Base-by-base conservation (phyloP, 192 early-diverging fungal species). In the Rhizophagus prolifer region DNA sequence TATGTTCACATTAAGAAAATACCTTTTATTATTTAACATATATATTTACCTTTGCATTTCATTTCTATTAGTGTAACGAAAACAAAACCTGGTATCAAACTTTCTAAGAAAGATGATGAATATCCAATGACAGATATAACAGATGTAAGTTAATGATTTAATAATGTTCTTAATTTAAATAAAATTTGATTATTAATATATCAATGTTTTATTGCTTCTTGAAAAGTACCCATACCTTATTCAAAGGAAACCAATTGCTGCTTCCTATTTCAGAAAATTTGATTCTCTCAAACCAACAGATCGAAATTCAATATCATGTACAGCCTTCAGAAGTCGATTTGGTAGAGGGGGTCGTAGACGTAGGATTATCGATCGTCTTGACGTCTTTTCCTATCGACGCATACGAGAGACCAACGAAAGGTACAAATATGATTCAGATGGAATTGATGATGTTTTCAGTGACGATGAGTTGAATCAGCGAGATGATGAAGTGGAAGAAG, bases 261-360 rank as follows among this genome's bases (percentile, higher is more conserved):
- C 58, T 1, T 26, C 36, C 60, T 38, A 25, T 36, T 74, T 28
- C 31, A 28, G 72, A 41, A 62, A 23, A 63, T 60, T 60, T 1
- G n/a, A 46, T 23, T 13, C 31, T 21, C 16, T 34, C 25, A 73
- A 54, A 38, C 30, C 25, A 62, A 23, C 34, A 46, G 8, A 16
- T 26, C 26, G 14, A 14, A 14, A 41, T 46, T 25, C 19, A 25
- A 47, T 50, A 26, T 13, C 25, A 16, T 26, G n/a, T 13, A 25
- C 72, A n/a, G 72, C 78, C 31, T 88, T 83, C 47, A 81, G 93
- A 60, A 86, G 82, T 74, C 84, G 94, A 26, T 67, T 94, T 31
- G 94, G 94, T 13, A 86, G 94, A 66, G 92, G 93, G 28, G 94
- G 94, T n/a, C 84, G 94, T 38, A 82, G 91, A 12, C 84, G 44